Evolutionary conservation across 106 monocot species (phyloP), one percentile per base, ranked within the genome.

Genomic region (Allium sativum): DNA sequence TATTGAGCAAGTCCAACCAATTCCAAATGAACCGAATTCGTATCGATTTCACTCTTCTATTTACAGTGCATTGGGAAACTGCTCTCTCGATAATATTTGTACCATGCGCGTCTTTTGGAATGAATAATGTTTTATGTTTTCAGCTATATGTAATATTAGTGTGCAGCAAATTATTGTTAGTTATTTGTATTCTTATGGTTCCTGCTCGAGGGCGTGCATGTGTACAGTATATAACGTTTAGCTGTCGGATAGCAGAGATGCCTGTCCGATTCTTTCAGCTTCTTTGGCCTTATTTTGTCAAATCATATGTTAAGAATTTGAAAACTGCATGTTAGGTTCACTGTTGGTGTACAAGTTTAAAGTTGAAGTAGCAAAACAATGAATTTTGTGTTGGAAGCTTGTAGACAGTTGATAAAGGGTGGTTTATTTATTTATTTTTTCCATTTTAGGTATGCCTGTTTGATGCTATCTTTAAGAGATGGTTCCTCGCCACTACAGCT

Each of bases 1-100:
- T 12, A 8, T 21, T 14, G 47, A 48, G 47, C 18, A 63, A 8
- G 22, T 48, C 47, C 47, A 48, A 19, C 62, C 62, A 18, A 21
- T 48, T 63, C 62, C 46, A 47, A 12, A 63, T 13, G 18, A 20
- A 14, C 47, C 62, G 12, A 63, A 48, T n/a, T 63, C 62, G 0
- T 63, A 63, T 21, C 62, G 62, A 12, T 31, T 63, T 63, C 18
- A 45, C 62, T 63, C 62, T 21, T 63, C 47, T 16, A 63, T 63
- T 22, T 63, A 63, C 47, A 48, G 21, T 63, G 46, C 62, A 19
- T 21, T 63, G 10, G 47, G 22, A 7, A 12, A 6, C 13, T 63
- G 62, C 41, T 20, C 45, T 18, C 47, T 45, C 19, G 44, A 61
- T 8, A 45, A 8, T 9, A 61, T 61, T 45, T 18, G 61, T 61